phyloP scores from a whole-genome alignment of 345 rosid species.

The Alliaria petiolata region DNA sequence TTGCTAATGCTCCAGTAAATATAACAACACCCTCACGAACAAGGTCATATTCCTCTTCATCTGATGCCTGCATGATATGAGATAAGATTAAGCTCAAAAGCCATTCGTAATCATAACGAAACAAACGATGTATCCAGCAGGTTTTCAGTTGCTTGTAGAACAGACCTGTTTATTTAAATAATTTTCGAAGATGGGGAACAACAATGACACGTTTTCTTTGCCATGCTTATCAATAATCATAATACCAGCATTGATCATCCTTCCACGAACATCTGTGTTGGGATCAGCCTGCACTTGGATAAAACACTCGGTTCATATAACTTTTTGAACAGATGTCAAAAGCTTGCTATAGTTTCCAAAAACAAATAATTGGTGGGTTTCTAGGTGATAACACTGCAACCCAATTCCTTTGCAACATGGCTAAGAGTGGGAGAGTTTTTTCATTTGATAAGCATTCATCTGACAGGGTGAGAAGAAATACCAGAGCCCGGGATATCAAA shows the following conservation, averaged over 20 bases:
- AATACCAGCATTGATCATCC: constrained; percentile 96
- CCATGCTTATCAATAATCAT: constrained; percentile 95
- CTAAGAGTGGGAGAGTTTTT: background rate
- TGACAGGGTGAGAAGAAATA: constrained; percentile 33
- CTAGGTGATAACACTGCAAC: background rate
- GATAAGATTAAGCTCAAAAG: constrained; percentile 14
- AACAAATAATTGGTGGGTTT: background rate
- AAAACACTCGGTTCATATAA: background rate
- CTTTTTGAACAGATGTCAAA: background rate
- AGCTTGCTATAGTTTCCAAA: background rate
- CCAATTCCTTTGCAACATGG: background rate
- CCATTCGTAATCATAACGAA: background rate
- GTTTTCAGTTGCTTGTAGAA: constrained; percentile 14
- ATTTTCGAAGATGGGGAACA: constrained; percentile 96
- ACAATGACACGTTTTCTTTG: constrained; percentile 75
- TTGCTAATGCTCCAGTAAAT: constrained; percentile 93
- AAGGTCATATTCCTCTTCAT: constrained; percentile 90
- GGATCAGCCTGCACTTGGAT: constrained; percentile 76
- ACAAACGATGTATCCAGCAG: constrained; percentile 1
- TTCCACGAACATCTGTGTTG: constrained; percentile 96
- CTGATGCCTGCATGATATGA: constrained; percentile 59
- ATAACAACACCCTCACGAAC: constrained; percentile 99
- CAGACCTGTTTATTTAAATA: constrained; percentile 87
- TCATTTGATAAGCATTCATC: constrained; percentile 9
- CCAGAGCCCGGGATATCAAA: constrained; percentile 93